Conservation (phyloP, 768 basidiomycete species). For the Boletus subparvulus region DNA sequence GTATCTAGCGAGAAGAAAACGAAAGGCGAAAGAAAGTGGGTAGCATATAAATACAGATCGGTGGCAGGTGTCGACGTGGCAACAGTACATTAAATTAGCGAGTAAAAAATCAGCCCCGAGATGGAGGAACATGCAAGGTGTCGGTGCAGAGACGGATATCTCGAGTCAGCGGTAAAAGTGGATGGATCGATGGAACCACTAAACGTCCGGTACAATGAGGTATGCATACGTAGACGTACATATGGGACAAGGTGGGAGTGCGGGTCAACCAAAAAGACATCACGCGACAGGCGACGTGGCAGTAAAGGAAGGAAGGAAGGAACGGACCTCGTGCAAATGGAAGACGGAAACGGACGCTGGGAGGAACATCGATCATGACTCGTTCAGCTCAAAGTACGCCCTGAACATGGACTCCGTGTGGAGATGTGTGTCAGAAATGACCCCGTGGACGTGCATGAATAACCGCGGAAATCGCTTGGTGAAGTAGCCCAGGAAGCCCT, state of each 20-base stretch:
- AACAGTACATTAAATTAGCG: conserved; percentile 22
- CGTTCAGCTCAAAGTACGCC: conserved; percentile 77
- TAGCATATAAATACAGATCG: conserved; percentile 23
- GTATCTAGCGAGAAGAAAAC: background rate
- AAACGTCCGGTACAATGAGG: conserved; percentile 4
- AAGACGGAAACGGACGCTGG: background rate
- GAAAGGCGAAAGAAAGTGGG: background rate
- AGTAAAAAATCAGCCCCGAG: background rate
- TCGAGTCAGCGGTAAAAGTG: background rate
- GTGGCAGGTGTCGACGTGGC: background rate
- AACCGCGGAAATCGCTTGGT: conserved; percentile 88
- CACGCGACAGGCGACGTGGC: background rate
- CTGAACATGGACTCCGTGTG: conserved; percentile 88
- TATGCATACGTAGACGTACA: conserved; percentile 16
- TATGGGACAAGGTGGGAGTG: background rate
- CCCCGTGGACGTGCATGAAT: conserved; percentile 90
- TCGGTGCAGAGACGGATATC: conserved; percentile 1
- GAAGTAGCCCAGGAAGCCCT: conserved; percentile 91
- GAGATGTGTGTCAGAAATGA: conserved; percentile 70
- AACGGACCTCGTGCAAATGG: background rate
- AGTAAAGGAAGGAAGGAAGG: too few species aligned
- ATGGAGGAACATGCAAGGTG: background rate
- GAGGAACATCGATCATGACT: conserved; percentile 29
- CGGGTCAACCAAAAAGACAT: background rate
- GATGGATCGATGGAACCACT: conserved; percentile 1